Evolutionary conservation across 2,329 filamentous ascomycete genomes (phyloP), one percentile per base, ranked within the genome.

Genomic region (Ophiocordyceps polyrhachis-furcata): DNA sequence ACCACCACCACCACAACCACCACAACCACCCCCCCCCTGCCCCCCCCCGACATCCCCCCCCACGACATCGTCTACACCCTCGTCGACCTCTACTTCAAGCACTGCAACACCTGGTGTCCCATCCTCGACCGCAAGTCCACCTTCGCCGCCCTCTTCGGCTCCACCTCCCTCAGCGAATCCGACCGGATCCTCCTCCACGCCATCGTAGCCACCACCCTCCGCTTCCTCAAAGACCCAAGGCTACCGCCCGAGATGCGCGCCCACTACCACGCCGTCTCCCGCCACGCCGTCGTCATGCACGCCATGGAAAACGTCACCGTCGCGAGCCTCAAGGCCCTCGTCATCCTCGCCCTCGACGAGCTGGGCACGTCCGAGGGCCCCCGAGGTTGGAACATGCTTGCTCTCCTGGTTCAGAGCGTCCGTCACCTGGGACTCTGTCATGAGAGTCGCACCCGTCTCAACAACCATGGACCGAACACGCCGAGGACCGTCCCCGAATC

Each of bases 1-100:
- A 23, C 3, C 21, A 23, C 3, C 21, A 23, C 3, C 21, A 23
- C 21, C 21, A 23, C 21, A 23, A 23, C 21, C 4, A 23, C 21
- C 4, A 23, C 21, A 23, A 23, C 21, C 21, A 23, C 21, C 21
- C 21, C 21, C 21, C 21, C 6, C 21, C 21, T 23, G 7, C 49
- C 61, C 15, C 59, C 59, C 55, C 70, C 53, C 50, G 63, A 53
- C 44, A 66, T 78, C 1, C 74, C 74, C 2, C 72, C 74, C 0
- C 74, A 76, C 48, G 74, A 78, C 49, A 62, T 78, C 13, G 56
- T 77, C 4, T 78, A 76, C 48, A 71, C 69, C 2, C 59, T 79
- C 2, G 72, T 75, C 15, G 73, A 77, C 48, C 60, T 78, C 8
- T 79, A 74, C 57, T 78, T 79, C 61, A 76, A 75, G 51, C 73